Base-by-base conservation (phyloP, 352 stramenopile species). In the Sclerospora graminicola region DNA sequence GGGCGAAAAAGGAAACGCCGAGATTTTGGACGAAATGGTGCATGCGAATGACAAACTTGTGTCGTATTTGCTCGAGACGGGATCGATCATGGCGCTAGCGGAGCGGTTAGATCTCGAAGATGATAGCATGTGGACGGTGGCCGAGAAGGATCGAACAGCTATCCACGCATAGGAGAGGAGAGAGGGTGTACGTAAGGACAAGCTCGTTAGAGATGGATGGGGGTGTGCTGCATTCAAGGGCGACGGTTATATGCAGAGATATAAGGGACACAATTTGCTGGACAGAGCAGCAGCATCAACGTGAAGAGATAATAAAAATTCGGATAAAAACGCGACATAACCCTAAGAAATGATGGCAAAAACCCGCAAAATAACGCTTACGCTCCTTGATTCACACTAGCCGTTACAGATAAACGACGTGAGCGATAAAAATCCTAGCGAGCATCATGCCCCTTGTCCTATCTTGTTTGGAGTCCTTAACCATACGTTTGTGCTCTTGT, bases 1-100 rank as follows among this genome's bases (percentile, higher is more conserved):
- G 11, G 60, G 55, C 16, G 61, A 81, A 38, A 60, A 77, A 29
- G 71, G 77, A 15, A 78, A 84, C 13, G 37, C 59, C 5, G 53
- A 84, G 48, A 66, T 73, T 33, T 64, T 91, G 36, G 79, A 91
- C 42, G 75, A 84, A 44, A 91, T 91, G 79, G 70, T 91, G 44
- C 58, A 66, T 48, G 78, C 76, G 13, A 91, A 91, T 52, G 79
- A 91, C 54, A 79, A 82, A 44, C 58, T 88, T 20, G 79, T 91
- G 54, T 89, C 76, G 55, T 91, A 89, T 38, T 61, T 91, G 54
- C 55, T 88, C 16, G 75, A 91, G 60, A 91, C 79, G 7, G 79
- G 79, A 7, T 89, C 76, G 8, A 91, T 91, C 64, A 83, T 91
- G 69, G 79, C 79, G 37, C 63, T 91, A 11, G 79, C 79, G 1